Evolutionary conservation across 2,329 filamentous ascomycete species (phyloP), one percentile per base, ranked within the genome.

Genomic region (Paradendryphiella salina): DNA sequence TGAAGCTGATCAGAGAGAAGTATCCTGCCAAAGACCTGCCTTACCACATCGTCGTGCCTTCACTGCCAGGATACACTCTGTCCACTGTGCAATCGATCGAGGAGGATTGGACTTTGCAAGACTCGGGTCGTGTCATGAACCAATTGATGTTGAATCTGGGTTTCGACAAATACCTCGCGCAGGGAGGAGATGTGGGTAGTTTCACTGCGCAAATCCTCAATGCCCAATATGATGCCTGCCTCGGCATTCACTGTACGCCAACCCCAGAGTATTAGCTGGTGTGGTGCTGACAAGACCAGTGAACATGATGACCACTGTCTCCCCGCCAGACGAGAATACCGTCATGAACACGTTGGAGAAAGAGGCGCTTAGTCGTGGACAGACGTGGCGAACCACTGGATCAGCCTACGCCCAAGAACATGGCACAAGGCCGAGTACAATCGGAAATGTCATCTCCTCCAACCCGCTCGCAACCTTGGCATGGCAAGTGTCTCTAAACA

Each of bases 121-220:
- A 78, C 38, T 72, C 67, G 21, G 73, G 79, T 0, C 63, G 70
- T 1, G 64, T 81, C n/a, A 69, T 84, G 43, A 72, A 85, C 64
- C 70, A 76, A 23, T 59, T 85, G 13, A 83, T 85, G 80, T 49
- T 77, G 3, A 74, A 75, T 0, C 74, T 85, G 0, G 83, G 83
- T 0, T 83, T 85, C 50, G 51, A 63, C 1, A 79, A 78, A 2
- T 85, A 85, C 52, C 64, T 84, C 10, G 75, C 75, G 0, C 82
- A 85, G 60, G 83, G 83, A 4, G 83, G 83, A 8, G 83, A 86
- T 60, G 67, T 85, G 1, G 80, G 81, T 0, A 77, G 75, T 46
- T 71, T 75, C 23, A 51, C 81, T 4, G 68, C 75, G 0, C 64
- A 76, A 10, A 52, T 75, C 0, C 56, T 83, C 45, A 73, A 70